These are phyloP conservation scores for Ophiorrhiza pumila DNA, from an alignment of 257 asterid species.

Conservation along the genomic window DNA sequence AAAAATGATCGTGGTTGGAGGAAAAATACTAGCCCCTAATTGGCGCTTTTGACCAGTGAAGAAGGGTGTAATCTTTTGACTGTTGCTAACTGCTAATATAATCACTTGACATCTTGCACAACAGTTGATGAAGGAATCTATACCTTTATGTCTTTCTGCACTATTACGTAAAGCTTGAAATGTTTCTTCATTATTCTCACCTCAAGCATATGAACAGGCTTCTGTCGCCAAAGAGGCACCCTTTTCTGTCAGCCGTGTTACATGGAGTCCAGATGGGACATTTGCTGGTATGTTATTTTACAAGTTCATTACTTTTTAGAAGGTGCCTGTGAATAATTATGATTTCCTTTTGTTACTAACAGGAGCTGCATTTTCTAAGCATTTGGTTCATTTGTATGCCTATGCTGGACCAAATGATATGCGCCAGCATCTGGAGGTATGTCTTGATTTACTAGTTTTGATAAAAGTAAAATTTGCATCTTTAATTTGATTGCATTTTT, in stretches of 20 bases:
- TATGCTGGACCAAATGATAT: conserved; percentile 79
- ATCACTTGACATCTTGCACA: neutral
- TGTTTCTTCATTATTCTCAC: conserved; percentile 19
- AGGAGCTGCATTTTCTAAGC: conserved; percentile 96
- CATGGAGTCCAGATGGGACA: conserved; percentile 95
- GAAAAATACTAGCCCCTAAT: neutral
- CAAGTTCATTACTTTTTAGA: conserved; percentile 6
- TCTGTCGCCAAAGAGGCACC: conserved; percentile 87
- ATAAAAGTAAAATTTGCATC: conserved; percentile 15
- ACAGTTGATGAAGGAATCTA: neutral
- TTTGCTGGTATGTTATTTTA: conserved; percentile 57
- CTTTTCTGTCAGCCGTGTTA: conserved; percentile 76
- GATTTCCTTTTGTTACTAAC: conserved; percentile 24
- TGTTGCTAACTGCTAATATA: neutral
- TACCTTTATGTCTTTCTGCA: neutral
- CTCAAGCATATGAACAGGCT: conserved; percentile 55
- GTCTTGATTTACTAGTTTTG: conserved; percentile 6
- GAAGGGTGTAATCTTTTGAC: neutral
- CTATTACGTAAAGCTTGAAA: neutral
- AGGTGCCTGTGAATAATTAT: conserved; percentile 16
- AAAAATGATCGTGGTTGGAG: neutral
- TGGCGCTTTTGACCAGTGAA: neutral
- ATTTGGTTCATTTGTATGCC: conserved; percentile 83
- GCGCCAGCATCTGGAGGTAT: conserved; percentile 90
- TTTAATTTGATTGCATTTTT: conserved; percentile 13